Conservation (phyloP, 1,284 basidiomycete genomes). For the Mycosarcoma mackinlayi region DNA sequence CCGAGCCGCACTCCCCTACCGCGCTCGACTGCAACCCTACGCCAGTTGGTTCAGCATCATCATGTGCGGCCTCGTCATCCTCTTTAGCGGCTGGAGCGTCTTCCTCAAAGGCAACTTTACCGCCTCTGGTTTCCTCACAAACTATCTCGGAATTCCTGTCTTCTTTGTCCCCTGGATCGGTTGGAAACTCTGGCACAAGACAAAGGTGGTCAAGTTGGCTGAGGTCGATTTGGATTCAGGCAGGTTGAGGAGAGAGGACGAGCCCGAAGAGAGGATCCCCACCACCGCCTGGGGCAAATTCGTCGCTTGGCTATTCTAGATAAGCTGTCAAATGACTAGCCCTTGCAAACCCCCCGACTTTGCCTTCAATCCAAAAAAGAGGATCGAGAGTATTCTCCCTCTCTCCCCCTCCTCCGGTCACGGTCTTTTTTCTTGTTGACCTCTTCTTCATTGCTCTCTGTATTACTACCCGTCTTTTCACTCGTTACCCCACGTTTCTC, state of each 20-base stretch:
- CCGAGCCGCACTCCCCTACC: slow-evolving; percentile 72
- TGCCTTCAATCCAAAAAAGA: no score
- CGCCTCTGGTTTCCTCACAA: slow-evolving; percentile 78
- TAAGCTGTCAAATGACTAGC: no score
- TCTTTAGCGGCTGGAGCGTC: slow-evolving; percentile 69
- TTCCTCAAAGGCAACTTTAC: slow-evolving; percentile 62
- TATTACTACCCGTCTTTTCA: background rate
- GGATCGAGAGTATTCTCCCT: no score
- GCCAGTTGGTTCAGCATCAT: slow-evolving; percentile 52
- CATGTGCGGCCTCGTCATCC: slow-evolving; percentile 51
- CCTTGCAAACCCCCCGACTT: no score
- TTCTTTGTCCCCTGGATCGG: slow-evolving; percentile 82
- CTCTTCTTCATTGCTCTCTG: no score
- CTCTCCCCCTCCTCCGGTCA: background rate
- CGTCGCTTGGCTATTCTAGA: slow-evolving; percentile 43
- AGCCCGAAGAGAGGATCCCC: slow-evolving; percentile 19
- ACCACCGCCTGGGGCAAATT: slow-evolving; percentile 34
- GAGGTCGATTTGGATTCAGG: slow-evolving; percentile 74
- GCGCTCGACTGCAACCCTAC: slow-evolving; percentile 68
- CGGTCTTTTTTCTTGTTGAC: no score
- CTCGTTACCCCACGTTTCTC: no score
- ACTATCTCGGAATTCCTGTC: slow-evolving; percentile 78
- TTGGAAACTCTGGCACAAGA: slow-evolving; percentile 72
- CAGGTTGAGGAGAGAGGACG: slow-evolving; percentile 32
- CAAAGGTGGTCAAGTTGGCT: slow-evolving; percentile 64